phyloP scores from a whole-genome alignment of 768 basidiomycete genomes.

The Trametes cubensis region DNA sequence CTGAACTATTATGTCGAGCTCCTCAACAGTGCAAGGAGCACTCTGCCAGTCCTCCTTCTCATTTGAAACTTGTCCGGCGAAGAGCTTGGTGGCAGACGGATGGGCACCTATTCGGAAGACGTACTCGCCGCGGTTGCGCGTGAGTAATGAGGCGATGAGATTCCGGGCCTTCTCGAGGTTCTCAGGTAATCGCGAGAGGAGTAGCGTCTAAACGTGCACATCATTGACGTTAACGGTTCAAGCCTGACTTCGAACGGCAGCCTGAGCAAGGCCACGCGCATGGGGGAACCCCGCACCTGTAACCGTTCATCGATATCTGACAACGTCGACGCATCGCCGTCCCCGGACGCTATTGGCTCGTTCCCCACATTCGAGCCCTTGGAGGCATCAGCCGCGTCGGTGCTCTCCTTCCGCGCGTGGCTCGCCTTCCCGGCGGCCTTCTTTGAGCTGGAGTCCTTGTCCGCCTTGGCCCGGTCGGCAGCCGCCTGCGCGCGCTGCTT shows the following conservation, averaged over 20 bases:
- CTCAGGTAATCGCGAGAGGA: constrained; percentile 45
- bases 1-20: constrained; percentile 50
- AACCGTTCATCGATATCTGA: constrained; percentile 57
- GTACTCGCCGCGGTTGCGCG: constrained; percentile 71
- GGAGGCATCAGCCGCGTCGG: constrained; percentile 5
- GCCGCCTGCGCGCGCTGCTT: constrained; percentile 55
- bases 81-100: constrained; percentile 60
- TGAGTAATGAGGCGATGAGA: constrained; percentile 65
- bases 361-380: constrained; percentile 10
- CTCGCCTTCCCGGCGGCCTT: constrained; percentile 44
- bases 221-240: background rate
- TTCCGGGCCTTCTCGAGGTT: constrained; percentile 63
- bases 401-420: constrained; percentile 25
- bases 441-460: constrained; percentile 30
- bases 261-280: background rate
- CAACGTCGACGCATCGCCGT: constrained; percentile 14
- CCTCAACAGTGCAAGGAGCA: constrained; percentile 48
- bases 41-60: constrained; percentile 61
- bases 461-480: constrained; percentile 33
- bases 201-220: constrained; percentile 40
- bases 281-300: constrained; percentile 42
- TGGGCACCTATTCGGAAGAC: constrained; percentile 72
- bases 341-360: constrained; percentile 18
- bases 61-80: constrained; percentile 50
- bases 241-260: background rate